Base-by-base conservation (phyloP, 2,329 filamentous ascomycete species). In the Gaeumannomyces tritici region DNA sequence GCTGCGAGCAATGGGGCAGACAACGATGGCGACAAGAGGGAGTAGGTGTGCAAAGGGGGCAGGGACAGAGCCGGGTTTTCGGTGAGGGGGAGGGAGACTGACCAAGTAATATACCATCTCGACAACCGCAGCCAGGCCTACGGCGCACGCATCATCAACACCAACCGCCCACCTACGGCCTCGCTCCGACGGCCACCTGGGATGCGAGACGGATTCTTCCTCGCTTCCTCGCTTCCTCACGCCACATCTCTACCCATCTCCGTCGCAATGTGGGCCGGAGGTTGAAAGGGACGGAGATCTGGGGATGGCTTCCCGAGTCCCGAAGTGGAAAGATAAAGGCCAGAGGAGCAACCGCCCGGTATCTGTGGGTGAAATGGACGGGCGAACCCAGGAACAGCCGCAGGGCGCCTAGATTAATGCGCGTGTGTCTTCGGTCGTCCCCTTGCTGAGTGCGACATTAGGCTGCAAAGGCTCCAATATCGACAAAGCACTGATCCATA, bases 401-500 rank as follows among this genome's bases (percentile, higher is more conserved):
- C 56, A 15, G 18, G 6, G 56, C 56, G 56, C 28, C 56, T 58
- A 58, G 56, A 58, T 58, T 58, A 58, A 58, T 29, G 56, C 29
- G 56, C 24, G 11, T 58, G 27, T 21, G 24, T 4, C 27, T 35
- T 33, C 9, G 5, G 56, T 33, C 55, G 13, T 27, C 11, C 55
- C 26, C 26, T 56, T 29, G 55, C 55, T 29, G 55, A 18, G 24
- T 56, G 28, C 26, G 26, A 58, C 56, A 58, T 58, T 58, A 58
- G 56, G 56, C 56, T 58, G 56, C 56, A 58, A 58, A 58, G 29
- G 56, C 56, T 33, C 27, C 56, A 58, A 58, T 58, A 58, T 58
- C 56, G 56, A 58, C 26, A 56, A 29, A 56, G 55, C 55, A 56
- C n/a, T 51, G 57, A 47, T 24, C 42, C 42, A 51, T 51, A 21